phyloP scores from a whole-genome alignment of 1,284 basidiomycete species.

The Cutaneotrichosporon cavernicola region DNA sequence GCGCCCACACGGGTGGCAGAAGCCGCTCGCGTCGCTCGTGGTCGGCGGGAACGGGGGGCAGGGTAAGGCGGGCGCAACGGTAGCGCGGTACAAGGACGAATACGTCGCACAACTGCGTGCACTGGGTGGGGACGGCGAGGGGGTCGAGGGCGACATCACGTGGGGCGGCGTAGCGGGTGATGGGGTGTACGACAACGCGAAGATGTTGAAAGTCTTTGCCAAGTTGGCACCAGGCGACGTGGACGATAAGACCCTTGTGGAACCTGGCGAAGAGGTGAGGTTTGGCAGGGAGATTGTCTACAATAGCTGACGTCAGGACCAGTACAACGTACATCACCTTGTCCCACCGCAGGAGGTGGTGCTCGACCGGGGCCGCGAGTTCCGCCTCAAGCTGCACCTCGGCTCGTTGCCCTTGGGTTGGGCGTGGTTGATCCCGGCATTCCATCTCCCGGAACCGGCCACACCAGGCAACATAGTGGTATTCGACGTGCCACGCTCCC shows the following conservation, averaged over 20 bases:
- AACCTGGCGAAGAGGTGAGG: slow-evolving; percentile 19
- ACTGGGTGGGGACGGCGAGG: slow-evolving; percentile 10
- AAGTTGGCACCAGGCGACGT: background rate
- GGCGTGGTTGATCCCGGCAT: slow-evolving; percentile 78
- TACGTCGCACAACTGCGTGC: slow-evolving; percentile 9
- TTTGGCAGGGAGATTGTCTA: slow-evolving; percentile 39
- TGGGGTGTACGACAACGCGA: slow-evolving; percentile 12
- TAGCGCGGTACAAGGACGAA: slow-evolving; percentile 11
- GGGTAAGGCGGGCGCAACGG: slow-evolving; percentile 6
- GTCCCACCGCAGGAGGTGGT: slow-evolving; percentile 52
- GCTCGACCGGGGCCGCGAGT: slow-evolving; percentile 67
- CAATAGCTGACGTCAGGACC: slow-evolving; percentile 30
- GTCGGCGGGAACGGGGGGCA: slow-evolving; percentile 27
- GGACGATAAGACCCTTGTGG: background rate
- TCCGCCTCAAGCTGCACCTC: slow-evolving; percentile 74
- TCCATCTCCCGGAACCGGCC: slow-evolving; percentile 64
- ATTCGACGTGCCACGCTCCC: slow-evolving; percentile 39
- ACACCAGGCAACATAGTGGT: slow-evolving; percentile 4
- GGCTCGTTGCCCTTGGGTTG: slow-evolving; percentile 75
- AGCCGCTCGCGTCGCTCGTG: slow-evolving; percentile 38
- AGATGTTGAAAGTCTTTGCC: slow-evolving; percentile 8
- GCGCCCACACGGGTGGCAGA: slow-evolving; percentile 39
- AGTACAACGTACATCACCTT: slow-evolving; percentile 33
- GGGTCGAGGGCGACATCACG: slow-evolving; percentile 9
- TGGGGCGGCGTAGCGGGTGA: slow-evolving; percentile 17